Base-by-base conservation (phyloP, 441 rosid species). In the Lepidium campestre region DNA sequence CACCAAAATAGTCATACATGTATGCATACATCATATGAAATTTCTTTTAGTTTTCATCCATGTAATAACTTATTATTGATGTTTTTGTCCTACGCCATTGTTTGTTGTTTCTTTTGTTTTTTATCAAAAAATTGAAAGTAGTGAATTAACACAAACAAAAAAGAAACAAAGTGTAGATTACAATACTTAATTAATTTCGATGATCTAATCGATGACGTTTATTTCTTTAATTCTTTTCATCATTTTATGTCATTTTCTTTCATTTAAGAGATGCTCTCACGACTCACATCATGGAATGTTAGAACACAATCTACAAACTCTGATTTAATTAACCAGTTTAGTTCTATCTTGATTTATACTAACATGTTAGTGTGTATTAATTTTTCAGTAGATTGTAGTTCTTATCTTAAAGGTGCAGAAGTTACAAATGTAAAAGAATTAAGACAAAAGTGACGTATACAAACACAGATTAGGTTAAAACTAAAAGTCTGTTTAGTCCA, bases 141-240 rank as follows among this genome's bases (percentile, higher is more conserved):
- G 25, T 31, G 32, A 61, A 10, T 6, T 14, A 40, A 14, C 13
- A 39, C 17, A 39, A 3, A 37, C n/a, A 8, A 46, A 34, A 11
- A 20, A 34, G 32, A 14, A 64, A 17, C 7, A 37, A 36, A 20
- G 34, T 47, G n/a, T n/a, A n/a, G n/a, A n/a, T n/a, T n/a, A n/a
- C n/a, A n/a, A n/a, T n/a, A n/a, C n/a, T n/a, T n/a, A n/a, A n/a
- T n/a, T n/a, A n/a, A 32, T 47, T 11, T 49, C 25, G 1, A 34
- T 52, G 74, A 29, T 48, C 18, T 59, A 40, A 59, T 50, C 61
- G 13, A 60, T 50, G 54, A 41, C 73, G 67, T 41, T 50, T 41
- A 50, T n/a, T 42, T 20, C 59, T 39, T 59, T 40, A 40, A 19
- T 39, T 40, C 18, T 20, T 49, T 39, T 39, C 10, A 18, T 39